These are phyloP conservation scores for Anthracocystis setariae DNA, from an alignment of 1,284 basidiomycete species.

Conservation along the genomic window DNA sequence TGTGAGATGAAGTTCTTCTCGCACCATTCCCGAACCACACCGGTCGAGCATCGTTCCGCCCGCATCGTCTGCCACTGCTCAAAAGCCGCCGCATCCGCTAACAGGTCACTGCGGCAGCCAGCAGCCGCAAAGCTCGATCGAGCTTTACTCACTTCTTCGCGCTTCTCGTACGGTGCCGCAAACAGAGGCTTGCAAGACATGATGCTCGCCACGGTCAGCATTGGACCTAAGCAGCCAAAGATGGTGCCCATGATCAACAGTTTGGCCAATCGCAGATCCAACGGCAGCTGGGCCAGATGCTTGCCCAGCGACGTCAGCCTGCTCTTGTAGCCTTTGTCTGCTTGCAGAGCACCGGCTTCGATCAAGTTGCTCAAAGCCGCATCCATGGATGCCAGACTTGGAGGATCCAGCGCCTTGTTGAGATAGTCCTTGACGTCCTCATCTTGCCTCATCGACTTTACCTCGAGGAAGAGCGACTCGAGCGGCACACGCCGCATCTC, in stretches of 20 bases:
- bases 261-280: slow-evolving; percentile 90
- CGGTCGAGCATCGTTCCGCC: slow-evolving; percentile 71
- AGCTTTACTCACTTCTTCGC: slow-evolving; percentile 78
- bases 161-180: slow-evolving; percentile 80
- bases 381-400: slow-evolving; percentile 80
- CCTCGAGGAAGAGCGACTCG: slow-evolving; percentile 82
- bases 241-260: slow-evolving; percentile 69
- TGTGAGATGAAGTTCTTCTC: slow-evolving; percentile 87
- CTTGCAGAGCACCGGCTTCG: slow-evolving; percentile 81
- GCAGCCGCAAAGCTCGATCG: slow-evolving; percentile 69
- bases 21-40: slow-evolving; percentile 76
- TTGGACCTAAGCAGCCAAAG: slow-evolving; percentile 63
- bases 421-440: slow-evolving; percentile 81
- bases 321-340: slow-evolving; percentile 71
- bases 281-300: slow-evolving; percentile 82
- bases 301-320: slow-evolving; percentile 82
- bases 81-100: slow-evolving; percentile 84
- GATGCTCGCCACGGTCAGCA: slow-evolving; percentile 73
- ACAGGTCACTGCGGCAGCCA: slow-evolving; percentile 81
- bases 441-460: slow-evolving; percentile 82
- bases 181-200: slow-evolving; percentile 89
- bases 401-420: slow-evolving; percentile 83
- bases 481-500: slow-evolving; percentile 91
- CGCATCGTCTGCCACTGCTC: slow-evolving; percentile 75
- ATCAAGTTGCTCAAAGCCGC: slow-evolving; percentile 79